Conservation (phyloP, 208 protist species). For the Naegleria fowleri region DNA sequence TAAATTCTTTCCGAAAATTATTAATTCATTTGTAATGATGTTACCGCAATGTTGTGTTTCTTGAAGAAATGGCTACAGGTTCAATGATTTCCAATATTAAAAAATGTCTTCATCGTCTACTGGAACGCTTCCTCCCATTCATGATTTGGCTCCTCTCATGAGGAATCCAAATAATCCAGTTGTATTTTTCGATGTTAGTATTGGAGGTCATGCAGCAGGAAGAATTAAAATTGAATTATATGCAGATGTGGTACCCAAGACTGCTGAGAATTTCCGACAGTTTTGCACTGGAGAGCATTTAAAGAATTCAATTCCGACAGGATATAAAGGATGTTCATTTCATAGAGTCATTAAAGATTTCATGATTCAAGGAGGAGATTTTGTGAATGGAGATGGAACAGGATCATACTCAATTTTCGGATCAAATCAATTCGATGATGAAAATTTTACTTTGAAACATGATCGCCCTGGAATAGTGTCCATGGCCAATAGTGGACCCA, state of each 20-base stretch:
- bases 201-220: slow-evolving; percentile 36
- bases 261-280: slow-evolving; percentile 54
- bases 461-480: slow-evolving; percentile 67
- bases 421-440: slow-evolving; percentile 49
- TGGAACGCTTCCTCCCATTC: neutral
- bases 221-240: slow-evolving; percentile 56
- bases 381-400: slow-evolving; percentile 46
- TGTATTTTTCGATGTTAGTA: slow-evolving; percentile 48
- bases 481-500: slow-evolving; percentile 65
- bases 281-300: slow-evolving; percentile 46
- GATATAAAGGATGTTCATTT: slow-evolving; percentile 74
- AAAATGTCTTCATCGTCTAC: neutral
- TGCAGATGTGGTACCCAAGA: slow-evolving; percentile 54
- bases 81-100: neutral
- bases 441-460: slow-evolving; percentile 79
- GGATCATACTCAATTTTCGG: slow-evolving; percentile 53
- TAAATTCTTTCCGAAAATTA: neutral
- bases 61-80: neutral
- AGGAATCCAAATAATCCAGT: slow-evolving; percentile 33
- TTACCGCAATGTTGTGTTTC: no score
- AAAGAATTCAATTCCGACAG: slow-evolving; percentile 46
- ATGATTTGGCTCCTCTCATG: neutral
- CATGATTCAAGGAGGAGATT: slow-evolving; percentile 56
- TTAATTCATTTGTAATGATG: neutral
- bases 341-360: slow-evolving; percentile 58